phyloP scores from a whole-genome alignment of 192 early-diverging fungal genomes.

The Podila epigama region DNA sequence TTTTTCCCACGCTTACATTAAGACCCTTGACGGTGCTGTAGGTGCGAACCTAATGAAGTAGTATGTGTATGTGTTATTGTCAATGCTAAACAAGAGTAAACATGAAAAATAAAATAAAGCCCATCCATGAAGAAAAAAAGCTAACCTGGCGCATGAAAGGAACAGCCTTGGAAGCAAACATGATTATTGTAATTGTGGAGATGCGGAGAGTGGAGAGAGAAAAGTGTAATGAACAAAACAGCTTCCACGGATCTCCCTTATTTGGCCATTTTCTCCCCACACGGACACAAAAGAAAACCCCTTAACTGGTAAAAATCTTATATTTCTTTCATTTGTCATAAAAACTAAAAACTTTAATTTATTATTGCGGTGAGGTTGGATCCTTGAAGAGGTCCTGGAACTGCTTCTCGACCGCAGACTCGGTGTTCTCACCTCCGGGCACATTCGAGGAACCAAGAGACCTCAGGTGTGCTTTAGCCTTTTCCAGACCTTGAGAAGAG shows the following conservation, averaged over 20 bases:
- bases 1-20: slow-evolving; percentile 49
- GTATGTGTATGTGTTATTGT: too few species aligned
- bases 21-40: slow-evolving; percentile 41
- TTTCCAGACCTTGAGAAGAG: slow-evolving; percentile 2
- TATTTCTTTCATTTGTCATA: too few species aligned
- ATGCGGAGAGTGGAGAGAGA: slow-evolving; percentile 1
- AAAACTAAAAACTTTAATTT: too few species aligned
- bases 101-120: not conserved
- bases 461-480: slow-evolving; percentile 16
- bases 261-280: too few species aligned
- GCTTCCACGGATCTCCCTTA: not conserved
- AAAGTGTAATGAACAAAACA: slow-evolving; percentile 1
- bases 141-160: slow-evolving; percentile 47
- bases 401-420: slow-evolving; percentile 7
- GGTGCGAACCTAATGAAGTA: slow-evolving; percentile 31
- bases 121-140: too few species aligned
- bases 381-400: slow-evolving; percentile 16
- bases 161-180: slow-evolving; percentile 44
- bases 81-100: not conserved
- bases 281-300: not conserved
- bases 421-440: not conserved
- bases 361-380: too few species aligned
- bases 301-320: too few species aligned
- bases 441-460: not conserved
- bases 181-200: not conserved